A percentile compares a stretch with the other conserved stretches of the same genome.
phyloP scores from a whole-genome alignment of 169 alveolate species.

The Neospora caninum region DNA sequence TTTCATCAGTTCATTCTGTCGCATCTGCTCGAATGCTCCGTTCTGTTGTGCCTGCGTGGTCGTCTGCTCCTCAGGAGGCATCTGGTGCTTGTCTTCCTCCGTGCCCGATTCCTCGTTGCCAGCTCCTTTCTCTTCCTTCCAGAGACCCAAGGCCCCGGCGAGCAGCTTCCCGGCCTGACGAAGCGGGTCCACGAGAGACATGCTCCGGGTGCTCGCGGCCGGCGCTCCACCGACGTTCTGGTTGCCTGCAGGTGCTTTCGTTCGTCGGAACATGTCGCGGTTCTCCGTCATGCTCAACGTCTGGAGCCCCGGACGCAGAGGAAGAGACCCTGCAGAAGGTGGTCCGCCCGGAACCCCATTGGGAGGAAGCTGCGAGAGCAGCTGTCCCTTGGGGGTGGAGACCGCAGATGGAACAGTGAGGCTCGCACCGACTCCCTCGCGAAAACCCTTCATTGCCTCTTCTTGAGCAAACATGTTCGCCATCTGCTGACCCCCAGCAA shows the following conservation, averaged over 20 bases:
- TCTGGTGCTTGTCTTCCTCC: neutral
- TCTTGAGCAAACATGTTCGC: neutral
- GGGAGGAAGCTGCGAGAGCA: neutral
- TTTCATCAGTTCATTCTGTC: too few relatives aligned
- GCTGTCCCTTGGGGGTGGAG: too few relatives aligned
- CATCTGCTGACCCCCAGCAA: neutral
- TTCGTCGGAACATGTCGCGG: slow-evolving; percentile 21
- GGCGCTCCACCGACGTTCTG: neutral
- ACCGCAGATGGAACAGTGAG: too few relatives aligned
- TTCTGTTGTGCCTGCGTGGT: too few relatives aligned
- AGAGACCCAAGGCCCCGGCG: neutral
- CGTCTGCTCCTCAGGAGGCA: too few relatives aligned
- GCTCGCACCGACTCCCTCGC: too few relatives aligned
- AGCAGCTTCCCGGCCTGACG: slow-evolving; percentile 30
- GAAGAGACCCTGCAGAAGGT: neutral
- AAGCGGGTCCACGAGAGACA: neutral
- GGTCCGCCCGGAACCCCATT: neutral
- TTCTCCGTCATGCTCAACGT: neutral
- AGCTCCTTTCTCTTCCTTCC: neutral
- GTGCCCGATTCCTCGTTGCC: neutral
- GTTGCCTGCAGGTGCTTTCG: neutral
- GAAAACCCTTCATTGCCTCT: neutral
- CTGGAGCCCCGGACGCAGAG: slow-evolving; percentile 2
- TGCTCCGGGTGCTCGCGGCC: neutral
- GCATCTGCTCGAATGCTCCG: too few relatives aligned